Conservation (phyloP, 2,329 filamentous ascomycete species). For the Lachnum nothofagi region DNA sequence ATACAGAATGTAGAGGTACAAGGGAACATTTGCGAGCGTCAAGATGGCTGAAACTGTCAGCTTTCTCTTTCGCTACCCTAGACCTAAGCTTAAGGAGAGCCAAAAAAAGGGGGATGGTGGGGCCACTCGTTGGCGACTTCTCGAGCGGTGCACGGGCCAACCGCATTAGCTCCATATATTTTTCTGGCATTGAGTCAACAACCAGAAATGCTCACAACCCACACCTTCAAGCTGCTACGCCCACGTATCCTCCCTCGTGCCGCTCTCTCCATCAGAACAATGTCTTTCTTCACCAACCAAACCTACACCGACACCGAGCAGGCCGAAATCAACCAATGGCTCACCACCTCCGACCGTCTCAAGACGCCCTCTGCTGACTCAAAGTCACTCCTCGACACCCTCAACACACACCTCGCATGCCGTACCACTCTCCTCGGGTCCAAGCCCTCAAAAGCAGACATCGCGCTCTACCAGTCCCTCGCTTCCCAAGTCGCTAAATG, state of each 20-base stretch:
- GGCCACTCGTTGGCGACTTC: too few species aligned
- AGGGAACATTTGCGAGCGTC: too few species aligned
- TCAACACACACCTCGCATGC: constrained; percentile 82
- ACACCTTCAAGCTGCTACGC: constrained; percentile 30
- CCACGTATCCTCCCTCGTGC: constrained; percentile 26
- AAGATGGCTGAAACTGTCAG: too few species aligned
- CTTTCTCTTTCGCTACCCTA: too few species aligned
- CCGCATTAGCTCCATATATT: neutral
- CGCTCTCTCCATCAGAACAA: constrained; percentile 47
- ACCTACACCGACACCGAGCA: constrained; percentile 75
- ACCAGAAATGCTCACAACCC: too few species aligned
- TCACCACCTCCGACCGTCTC: constrained; percentile 69
- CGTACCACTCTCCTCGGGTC: constrained; percentile 83
- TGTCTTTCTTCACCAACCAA: constrained; percentile 61
- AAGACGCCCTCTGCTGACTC: constrained; percentile 50
- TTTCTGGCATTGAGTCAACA: neutral
- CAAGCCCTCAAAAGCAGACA: constrained; percentile 84
- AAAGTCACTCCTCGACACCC: constrained; percentile 63
- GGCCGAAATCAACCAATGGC: constrained; percentile 84
- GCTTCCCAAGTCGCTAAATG: constrained; percentile 73
- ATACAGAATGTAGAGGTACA: too few species aligned
- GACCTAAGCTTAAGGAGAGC: too few species aligned
- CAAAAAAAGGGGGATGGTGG: too few species aligned
- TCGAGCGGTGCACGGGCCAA: too few species aligned
- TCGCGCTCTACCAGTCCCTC: constrained; percentile 75